Evolutionary conservation across 805 yeast species (phyloP).

Genomic region (Candida easanensis): DNA sequence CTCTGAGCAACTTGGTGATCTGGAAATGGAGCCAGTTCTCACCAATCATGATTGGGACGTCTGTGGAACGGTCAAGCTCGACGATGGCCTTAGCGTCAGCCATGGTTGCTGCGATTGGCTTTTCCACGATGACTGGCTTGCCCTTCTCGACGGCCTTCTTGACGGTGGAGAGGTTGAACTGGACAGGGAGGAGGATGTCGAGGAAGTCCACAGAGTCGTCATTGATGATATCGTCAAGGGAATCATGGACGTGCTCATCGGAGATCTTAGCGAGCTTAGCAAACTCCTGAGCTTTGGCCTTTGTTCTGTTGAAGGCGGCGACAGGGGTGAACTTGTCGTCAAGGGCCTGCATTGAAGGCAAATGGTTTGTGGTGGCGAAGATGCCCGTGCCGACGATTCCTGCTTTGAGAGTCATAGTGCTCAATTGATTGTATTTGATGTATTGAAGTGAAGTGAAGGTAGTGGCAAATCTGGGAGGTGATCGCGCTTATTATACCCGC

Average conservation of each 20-base stretch:
- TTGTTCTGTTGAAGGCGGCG: slow-evolving; percentile 83
- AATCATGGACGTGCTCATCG: slow-evolving; percentile 33
- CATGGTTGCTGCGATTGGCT: slow-evolving; percentile 87
- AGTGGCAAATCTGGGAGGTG: no score
- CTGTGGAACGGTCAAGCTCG: slow-evolving; percentile 54
- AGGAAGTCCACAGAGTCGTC: slow-evolving; percentile 71
- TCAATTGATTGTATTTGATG: no score
- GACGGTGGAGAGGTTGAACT: slow-evolving; percentile 67
- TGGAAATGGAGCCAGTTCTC: slow-evolving; percentile 85
- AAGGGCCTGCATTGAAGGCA: slow-evolving; percentile 62
- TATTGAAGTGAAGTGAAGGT: no score
- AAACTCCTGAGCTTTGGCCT: slow-evolving; percentile 76
- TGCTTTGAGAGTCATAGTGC: slow-evolving; percentile 7
- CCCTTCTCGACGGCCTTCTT: slow-evolving; percentile 66
- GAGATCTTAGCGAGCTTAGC: slow-evolving; percentile 60
- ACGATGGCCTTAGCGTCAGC: slow-evolving; percentile 82
- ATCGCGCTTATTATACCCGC: no score
- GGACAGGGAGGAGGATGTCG: slow-evolving; percentile 89
- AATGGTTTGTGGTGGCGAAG: slow-evolving; percentile 81
- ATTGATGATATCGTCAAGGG: slow-evolving; percentile 41
- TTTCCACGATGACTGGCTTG: slow-evolving; percentile 82
- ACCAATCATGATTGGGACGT: slow-evolving; percentile 68
- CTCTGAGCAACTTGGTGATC: slow-evolving; percentile 52
- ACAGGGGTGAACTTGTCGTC: slow-evolving; percentile 51
- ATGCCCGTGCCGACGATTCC: slow-evolving; percentile 75